Evolutionary conservation across 495 filamentous ascomycete genomes (phyloP).

Genomic region (Penicillium verhagenii): DNA sequence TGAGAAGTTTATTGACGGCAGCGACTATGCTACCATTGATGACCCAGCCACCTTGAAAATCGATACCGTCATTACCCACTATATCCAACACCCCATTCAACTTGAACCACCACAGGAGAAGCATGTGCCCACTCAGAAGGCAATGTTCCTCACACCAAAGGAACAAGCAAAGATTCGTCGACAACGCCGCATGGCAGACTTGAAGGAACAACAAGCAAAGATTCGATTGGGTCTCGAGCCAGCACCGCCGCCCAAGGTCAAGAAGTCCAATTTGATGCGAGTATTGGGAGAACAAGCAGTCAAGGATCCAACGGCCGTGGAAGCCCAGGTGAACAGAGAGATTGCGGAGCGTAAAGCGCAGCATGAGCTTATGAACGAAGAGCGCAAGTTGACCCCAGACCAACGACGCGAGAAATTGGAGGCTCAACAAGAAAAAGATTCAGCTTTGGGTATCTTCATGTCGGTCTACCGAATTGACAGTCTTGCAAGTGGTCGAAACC

Average conservation of each 20-base stretch:
- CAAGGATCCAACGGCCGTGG: constrained; percentile 95
- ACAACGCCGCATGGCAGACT: constrained; percentile 83
- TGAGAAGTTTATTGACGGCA: constrained; percentile 73
- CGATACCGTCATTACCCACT: constrained; percentile 70
- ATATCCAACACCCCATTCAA: constrained; percentile 91
- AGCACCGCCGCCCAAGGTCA: constrained; percentile 89
- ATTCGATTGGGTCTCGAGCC: constrained; percentile 86
- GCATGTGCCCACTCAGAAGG: constrained; percentile 72
- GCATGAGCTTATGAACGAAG: constrained; percentile 78
- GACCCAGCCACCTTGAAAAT: constrained; percentile 67
- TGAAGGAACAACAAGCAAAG: constrained; percentile 96
- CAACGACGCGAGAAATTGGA: constrained; percentile 82
- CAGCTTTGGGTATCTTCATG: constrained; percentile 75
- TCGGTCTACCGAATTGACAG: constrained; percentile 86
- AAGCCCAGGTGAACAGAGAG: constrained; percentile 87
- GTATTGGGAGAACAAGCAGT: constrained; percentile 97
- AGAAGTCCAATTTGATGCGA: constrained; percentile 93
- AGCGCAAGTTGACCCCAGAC: constrained; percentile 88
- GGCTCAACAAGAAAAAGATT: constrained; percentile 81
- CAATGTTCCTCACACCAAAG: constrained; percentile 87
- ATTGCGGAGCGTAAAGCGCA: constrained; percentile 78
- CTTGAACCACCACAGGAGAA: constrained; percentile 90
- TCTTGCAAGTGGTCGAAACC: constrained; percentile 84
- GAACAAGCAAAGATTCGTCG: constrained; percentile 91
- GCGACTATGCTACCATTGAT: constrained; percentile 69